phyloP scores from a whole-genome alignment of 2,329 filamentous ascomycete species.

The Fusarium cyanostomum region DNA sequence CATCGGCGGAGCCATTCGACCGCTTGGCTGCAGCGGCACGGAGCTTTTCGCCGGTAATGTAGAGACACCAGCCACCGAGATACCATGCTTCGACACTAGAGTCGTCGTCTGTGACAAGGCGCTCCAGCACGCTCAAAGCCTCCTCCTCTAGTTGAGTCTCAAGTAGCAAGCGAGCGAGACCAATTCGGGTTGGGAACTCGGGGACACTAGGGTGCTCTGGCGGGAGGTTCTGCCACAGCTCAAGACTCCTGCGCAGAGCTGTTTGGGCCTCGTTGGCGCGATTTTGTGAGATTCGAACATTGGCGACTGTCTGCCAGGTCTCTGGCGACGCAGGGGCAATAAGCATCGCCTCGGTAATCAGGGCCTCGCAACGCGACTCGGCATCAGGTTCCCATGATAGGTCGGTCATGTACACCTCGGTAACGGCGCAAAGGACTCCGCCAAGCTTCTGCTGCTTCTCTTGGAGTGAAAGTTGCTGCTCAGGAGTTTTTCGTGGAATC shows the following conservation, averaged over 20 bases:
- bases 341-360: conserved; percentile 90
- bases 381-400: conserved; percentile 92
- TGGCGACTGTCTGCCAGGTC: conserved; percentile 94
- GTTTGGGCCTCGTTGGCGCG: conserved; percentile 80
- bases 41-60: conserved; percentile 78
- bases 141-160: conserved; percentile 88
- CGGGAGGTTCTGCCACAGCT: conserved; percentile 82
- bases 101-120: conserved; percentile 88
- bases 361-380: conserved; percentile 84
- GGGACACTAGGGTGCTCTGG: conserved; percentile 78
- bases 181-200: conserved; percentile 86
- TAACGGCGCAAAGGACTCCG: conserved; percentile 90
- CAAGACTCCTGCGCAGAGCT: conserved; percentile 81
- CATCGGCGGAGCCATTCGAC: conserved; percentile 38
- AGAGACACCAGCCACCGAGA: conserved; percentile 92
- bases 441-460: conserved; percentile 84
- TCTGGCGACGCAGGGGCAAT: conserved; percentile 84
- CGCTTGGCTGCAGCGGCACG: conserved; percentile 50
- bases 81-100: conserved; percentile 97
- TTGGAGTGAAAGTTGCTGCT: conserved; percentile 58
- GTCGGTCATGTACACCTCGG: conserved; percentile 99
- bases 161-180: conserved; percentile 84
- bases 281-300: conserved; percentile 89
- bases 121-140: conserved; percentile 84
- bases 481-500: conserved; percentile 48